phyloP scores from a whole-genome alignment of 176 grass and related monocot species.

The Phoenix dactylifera region DNA sequence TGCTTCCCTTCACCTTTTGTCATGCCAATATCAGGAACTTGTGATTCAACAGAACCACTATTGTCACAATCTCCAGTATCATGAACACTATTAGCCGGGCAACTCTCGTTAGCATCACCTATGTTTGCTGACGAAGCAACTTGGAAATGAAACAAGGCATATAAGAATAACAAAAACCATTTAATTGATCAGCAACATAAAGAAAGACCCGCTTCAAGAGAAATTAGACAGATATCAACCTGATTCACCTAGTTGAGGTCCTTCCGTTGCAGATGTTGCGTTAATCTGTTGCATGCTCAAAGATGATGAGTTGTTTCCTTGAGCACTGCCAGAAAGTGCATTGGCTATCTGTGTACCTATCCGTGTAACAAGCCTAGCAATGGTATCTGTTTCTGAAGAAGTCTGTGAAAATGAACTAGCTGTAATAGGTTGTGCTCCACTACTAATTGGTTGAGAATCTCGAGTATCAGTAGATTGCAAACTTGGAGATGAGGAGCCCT shows the following conservation, averaged over 20 bases:
- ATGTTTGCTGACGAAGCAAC: not conserved
- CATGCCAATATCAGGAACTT: not conserved
- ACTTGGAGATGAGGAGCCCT: constrained; percentile 22
- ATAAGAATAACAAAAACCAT: too few relatives aligned
- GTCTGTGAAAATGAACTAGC: not conserved
- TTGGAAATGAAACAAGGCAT: not conserved
- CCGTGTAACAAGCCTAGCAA: not conserved
- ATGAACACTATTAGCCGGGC: not conserved
- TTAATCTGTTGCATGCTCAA: too few relatives aligned
- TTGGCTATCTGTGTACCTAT: constrained; percentile 8
- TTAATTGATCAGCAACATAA: too few relatives aligned
- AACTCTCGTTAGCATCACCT: not conserved
- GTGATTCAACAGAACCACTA: constrained; percentile 6
- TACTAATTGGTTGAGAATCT: constrained; percentile 25
- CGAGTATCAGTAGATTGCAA: constrained; percentile 22
- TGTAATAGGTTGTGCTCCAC: constrained; percentile 7
- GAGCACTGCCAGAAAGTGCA: constrained; percentile 15
- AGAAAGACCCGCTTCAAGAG: too few relatives aligned
- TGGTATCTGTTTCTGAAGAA: not conserved
- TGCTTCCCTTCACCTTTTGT: not conserved
- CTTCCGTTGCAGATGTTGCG: not conserved
- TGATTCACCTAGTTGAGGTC: constrained; percentile 9
- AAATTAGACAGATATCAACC: constrained; percentile 9
- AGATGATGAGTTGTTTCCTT: not conserved
- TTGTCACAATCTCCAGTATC: not conserved